Evolutionary conservation across 768 basidiomycete species (phyloP).

Genomic region (Leccinellum rugosiceps): DNA sequence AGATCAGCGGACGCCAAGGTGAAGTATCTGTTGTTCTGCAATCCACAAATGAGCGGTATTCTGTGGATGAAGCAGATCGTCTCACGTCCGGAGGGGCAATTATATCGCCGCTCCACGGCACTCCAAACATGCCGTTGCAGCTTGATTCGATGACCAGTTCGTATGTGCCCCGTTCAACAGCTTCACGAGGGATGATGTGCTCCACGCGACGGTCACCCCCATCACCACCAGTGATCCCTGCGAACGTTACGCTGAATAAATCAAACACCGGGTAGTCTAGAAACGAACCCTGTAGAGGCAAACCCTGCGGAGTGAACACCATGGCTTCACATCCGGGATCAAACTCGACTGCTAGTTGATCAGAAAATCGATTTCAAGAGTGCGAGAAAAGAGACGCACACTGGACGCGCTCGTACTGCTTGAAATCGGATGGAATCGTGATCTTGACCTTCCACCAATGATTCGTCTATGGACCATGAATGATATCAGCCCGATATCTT

Average conservation of each 20-base stretch:
- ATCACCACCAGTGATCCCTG: conserved; percentile 87
- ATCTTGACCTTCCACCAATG: conserved; percentile 95
- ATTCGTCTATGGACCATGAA: conserved; percentile 46
- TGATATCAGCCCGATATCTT: neutral
- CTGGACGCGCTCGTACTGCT: conserved; percentile 84
- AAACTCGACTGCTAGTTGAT: conserved; percentile 71
- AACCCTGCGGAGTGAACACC: conserved; percentile 78
- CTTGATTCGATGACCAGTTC: conserved; percentile 77
- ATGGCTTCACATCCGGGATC: conserved; percentile 96
- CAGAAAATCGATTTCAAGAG: neutral
- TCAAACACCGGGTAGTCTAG: neutral
- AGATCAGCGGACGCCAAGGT: conserved; percentile 79
- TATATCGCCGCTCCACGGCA: conserved; percentile 74
- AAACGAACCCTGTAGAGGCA: conserved; percentile 68
- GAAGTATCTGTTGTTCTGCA: conserved; percentile 69
- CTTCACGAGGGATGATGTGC: conserved; percentile 77
- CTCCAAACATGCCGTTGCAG: conserved; percentile 97
- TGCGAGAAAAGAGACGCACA: conserved; percentile 40
- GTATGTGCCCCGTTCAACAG: conserved; percentile 57
- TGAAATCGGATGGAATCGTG: conserved; percentile 73
- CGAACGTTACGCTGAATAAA: neutral
- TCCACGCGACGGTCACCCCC: conserved; percentile 91
- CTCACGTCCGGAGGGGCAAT: conserved; percentile 83
- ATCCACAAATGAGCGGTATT: neutral
- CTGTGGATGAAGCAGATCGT: conserved; percentile 9